Evolutionary conservation across 1,284 basidiomycete species (phyloP).

Genomic region (Mycena sp.): DNA sequence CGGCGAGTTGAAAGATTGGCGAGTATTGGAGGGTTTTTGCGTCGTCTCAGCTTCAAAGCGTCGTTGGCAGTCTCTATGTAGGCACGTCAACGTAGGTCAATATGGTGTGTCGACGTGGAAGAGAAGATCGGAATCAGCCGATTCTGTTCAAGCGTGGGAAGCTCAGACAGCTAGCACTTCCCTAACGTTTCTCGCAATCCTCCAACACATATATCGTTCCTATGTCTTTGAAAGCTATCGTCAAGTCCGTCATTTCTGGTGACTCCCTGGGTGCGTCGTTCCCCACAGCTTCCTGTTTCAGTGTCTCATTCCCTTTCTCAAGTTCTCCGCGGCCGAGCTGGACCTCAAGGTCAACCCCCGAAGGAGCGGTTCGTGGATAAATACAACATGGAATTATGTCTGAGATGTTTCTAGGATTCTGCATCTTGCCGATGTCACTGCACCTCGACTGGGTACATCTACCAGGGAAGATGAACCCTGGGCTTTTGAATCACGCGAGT

Average conservation of each 20-base stretch:
- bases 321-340: conserved; percentile 79
- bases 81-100: no score
- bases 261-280: conserved; percentile 68
- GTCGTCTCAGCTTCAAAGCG: no score
- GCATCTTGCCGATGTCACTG: conserved; percentile 85
- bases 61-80: no score
- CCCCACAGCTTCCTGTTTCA: no score
- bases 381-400: conserved; percentile 8
- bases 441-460: conserved; percentile 84
- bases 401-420: conserved; percentile 67
- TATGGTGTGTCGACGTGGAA: no score
- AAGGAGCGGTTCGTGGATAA: conserved; percentile 79
- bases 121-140: no score
- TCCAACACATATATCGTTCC: neutral
- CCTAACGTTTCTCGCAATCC: neutral
- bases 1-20: no score
- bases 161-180: no score
- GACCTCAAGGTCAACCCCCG: conserved; percentile 83
- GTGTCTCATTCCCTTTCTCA: neutral
- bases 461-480: conserved; percentile 91
- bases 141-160: no score
- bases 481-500: conserved; percentile 95
- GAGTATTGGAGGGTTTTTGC: no score
- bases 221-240: conserved; percentile 78
- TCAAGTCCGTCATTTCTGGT: conserved; percentile 78